Evolutionary conservation across 805 yeast genomes (phyloP), one percentile per base, ranked within the genome.

Genomic region (Debaryomyces tyrocola): DNA sequence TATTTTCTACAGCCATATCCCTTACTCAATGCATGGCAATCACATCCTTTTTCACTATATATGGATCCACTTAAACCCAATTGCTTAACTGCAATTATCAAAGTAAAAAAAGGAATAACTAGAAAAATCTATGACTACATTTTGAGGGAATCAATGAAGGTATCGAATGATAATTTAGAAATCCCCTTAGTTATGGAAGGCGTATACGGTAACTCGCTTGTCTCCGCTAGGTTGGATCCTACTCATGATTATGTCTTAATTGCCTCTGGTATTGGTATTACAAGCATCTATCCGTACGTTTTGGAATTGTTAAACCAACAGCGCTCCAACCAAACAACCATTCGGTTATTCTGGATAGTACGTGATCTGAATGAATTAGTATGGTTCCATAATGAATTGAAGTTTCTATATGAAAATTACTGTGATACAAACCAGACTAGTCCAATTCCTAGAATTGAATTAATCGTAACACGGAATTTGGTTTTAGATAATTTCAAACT

Each of bases 51-150:
- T 20, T 15, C 46, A 18, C 15, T 43, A 8, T 24, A 37, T 7
- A 17, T 15, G 20, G 36, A 36, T 20, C 41, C 40, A 27, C 11
- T 18, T 10, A 36, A 43, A 10, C 46, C 43, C 11, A 28, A 24
- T 21, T 36, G 20, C 6, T 36, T 37, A 17, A 20, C 15, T n/a
- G 27, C 28, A 11, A 14, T 37, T 9, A 24, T 43, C 36, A 43
- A 43, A 12, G 27, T 37, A 20, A 43, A 43, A 29, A 41, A 38
- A 12, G 52, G 54, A 5, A 21, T 40, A 15, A 45, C 41, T 12
- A 44, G 43, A 17, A 49, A 48, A 15, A 43, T 52, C 17, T 37
- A 33, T 17, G 14, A 41, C 5, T 3, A 33, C 10, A 12, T 41
- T 8, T 18, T 43, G 4, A 43, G 37, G 2, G 37, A 36, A 17